A percentile compares a stretch with the other conserved stretches of the same genome.
These are phyloP conservation scores for Lactarius sp. DNA, from an alignment of 768 basidiomycete species.

Conservation along the genomic window DNA sequence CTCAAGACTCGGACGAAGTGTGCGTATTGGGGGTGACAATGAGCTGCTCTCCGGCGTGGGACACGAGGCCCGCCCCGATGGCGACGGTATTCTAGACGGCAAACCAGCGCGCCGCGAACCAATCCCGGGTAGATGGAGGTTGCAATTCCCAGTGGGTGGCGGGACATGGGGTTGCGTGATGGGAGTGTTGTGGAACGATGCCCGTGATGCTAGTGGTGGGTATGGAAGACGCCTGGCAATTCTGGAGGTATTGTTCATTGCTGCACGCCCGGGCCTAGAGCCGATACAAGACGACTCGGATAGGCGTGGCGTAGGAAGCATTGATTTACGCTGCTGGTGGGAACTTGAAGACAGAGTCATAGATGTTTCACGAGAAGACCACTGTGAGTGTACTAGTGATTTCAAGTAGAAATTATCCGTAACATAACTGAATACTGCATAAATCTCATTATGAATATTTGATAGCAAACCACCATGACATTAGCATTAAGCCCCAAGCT, in stretches of 20 bases:
- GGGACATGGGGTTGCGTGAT: background rate
- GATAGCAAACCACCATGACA: too few species aligned
- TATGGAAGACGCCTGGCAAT: constrained; percentile 12
- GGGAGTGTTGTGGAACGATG: background rate
- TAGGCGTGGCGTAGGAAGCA: constrained; percentile 14
- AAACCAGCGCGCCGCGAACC: background rate
- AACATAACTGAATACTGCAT: too few species aligned
- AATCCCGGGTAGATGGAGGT: background rate
- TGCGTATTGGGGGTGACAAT: background rate
- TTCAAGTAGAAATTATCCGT: too few species aligned
- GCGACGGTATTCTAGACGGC: constrained; percentile 11
- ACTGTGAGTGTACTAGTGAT: too few species aligned
- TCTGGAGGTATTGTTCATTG: background rate
- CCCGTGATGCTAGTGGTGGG: background rate
- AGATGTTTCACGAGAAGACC: background rate
- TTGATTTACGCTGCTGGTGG: constrained; percentile 18
- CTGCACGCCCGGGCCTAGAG: background rate
- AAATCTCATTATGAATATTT: too few species aligned
- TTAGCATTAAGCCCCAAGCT: too few species aligned
- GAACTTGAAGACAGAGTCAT: constrained; percentile 13
- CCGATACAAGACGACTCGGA: constrained; percentile 11
- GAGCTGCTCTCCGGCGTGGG: background rate
- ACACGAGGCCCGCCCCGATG: background rate
- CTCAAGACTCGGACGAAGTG: background rate
- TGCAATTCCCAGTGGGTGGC: background rate